Evolutionary conservation across 73 alveolate species (phyloP).

Genomic region (Breviolum minutum): DNA sequence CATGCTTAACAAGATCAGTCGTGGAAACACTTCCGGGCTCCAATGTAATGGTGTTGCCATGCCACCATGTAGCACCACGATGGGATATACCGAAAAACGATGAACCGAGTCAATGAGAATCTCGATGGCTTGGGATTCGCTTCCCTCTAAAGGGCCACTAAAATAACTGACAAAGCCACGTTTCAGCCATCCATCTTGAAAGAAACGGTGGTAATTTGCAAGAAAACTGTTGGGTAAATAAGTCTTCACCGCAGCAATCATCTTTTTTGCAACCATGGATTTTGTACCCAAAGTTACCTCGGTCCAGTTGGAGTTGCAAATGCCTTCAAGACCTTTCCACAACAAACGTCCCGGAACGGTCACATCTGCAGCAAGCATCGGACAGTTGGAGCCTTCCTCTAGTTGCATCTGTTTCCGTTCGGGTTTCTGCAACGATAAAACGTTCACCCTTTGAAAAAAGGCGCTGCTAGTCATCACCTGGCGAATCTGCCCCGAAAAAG

Average conservation of each 20-base stretch:
- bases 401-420: constrained; percentile 15
- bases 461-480: constrained; percentile 13
- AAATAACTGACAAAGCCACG: constrained; percentile 53
- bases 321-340: constrained; percentile 48
- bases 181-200: background rate
- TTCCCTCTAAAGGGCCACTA: constrained; percentile 11
- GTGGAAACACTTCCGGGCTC: constrained; percentile 35
- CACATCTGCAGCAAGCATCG: background rate
- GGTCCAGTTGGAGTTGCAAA: constrained; percentile 13
- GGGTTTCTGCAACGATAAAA: background rate
- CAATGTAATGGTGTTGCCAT: constrained; percentile 48
- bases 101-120: constrained; percentile 38
- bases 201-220: constrained; percentile 16
- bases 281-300: background rate
- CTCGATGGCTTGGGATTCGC: constrained; percentile 27
- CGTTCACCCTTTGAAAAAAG: constrained; percentile 13
- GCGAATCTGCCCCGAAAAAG: background rate
- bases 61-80: constrained; percentile 51
- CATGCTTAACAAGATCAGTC: constrained; percentile 18
- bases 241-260: background rate
- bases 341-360: constrained; percentile 1
- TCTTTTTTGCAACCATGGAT: background rate
- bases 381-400: constrained; percentile 11
- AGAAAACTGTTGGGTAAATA: background rate
- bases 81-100: constrained; percentile 70